Evolutionary conservation across 2,329 filamentous ascomycete genomes (phyloP).

Genomic region (Microthyrium microscopicum): DNA sequence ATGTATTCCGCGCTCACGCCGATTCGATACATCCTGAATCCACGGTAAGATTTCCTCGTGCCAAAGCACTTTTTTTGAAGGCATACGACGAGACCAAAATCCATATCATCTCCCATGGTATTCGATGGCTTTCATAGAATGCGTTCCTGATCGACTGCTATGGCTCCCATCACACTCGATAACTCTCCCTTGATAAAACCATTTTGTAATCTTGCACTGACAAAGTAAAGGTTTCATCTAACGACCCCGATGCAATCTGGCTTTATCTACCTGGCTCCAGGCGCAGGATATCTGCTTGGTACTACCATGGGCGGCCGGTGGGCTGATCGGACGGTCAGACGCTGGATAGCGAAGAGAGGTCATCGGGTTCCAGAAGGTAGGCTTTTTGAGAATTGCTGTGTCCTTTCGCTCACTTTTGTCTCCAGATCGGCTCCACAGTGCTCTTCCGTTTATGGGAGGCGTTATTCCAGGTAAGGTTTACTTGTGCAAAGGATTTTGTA

Average conservation of each 20-base stretch:
- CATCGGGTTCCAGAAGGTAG: constrained; percentile 52
- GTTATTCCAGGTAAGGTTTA: constrained; percentile 30
- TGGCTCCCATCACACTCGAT: no score
- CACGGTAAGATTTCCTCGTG: no score
- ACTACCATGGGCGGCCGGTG: constrained; percentile 57
- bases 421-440: not conserved
- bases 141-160: no score
- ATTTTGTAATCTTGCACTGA: no score
- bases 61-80: no score
- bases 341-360: constrained; percentile 45
- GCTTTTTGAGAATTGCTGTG: constrained; percentile 42
- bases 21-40: constrained; percentile 58
- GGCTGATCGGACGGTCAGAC: constrained; percentile 49
- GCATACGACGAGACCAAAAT: no score
- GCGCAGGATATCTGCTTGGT: constrained; percentile 50
- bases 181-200: no score
- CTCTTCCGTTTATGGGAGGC: constrained; percentile 36
- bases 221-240: constrained; percentile 51
- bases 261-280: constrained; percentile 59
- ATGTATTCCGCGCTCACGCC: constrained; percentile 55
- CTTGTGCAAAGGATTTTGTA: no score
- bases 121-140: no score
- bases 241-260: constrained; percentile 49
- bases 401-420: constrained; percentile 10
- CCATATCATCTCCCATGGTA: no score